These are phyloP conservation scores for Santalum album DNA, from an alignment of 164 flowering plant species.

Conservation along the genomic window DNA sequence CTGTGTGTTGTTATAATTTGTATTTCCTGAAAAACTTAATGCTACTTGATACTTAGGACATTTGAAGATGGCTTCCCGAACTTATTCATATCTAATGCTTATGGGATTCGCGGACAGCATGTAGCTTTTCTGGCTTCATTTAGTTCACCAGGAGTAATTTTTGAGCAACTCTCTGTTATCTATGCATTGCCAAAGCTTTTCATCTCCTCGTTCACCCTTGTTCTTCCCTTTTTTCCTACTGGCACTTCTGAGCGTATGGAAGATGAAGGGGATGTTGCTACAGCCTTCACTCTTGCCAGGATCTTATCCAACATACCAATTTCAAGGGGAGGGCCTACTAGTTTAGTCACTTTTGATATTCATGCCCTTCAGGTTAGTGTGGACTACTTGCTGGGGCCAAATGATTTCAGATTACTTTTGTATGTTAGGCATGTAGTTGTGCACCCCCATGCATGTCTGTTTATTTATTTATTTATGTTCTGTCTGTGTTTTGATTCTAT, in stretches of 20 bases:
- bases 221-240: slow-evolving; percentile 95
- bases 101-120: slow-evolving; percentile 84
- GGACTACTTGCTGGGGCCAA: slow-evolving; percentile 4
- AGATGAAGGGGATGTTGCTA: slow-evolving; percentile 98
- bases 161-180: slow-evolving; percentile 89
- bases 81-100: slow-evolving; percentile 87
- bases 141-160: slow-evolving; percentile 89
- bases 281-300: slow-evolving; percentile 92
- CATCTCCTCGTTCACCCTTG: slow-evolving; percentile 79
- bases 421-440: background rate
- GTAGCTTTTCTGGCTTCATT: slow-evolving; percentile 98
- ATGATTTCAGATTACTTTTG: background rate
- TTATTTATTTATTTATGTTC: too few relatives aligned
- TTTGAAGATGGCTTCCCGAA: slow-evolving; percentile 96
- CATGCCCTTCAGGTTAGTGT: slow-evolving; percentile 90
- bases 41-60: slow-evolving; percentile 35
- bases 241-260: slow-evolving; percentile 97
- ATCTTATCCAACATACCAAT: slow-evolving; percentile 81
- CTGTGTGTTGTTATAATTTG: background rate
- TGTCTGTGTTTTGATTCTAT: background rate
- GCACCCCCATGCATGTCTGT: background rate
- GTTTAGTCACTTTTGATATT: slow-evolving; percentile 87
- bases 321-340: slow-evolving; percentile 93
- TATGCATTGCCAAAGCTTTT: slow-evolving; percentile 90
- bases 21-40: background rate